Evolutionary conservation across 78 protist species (phyloP), one percentile per base, ranked within the genome.

Genomic region (Dictyostelium firmibasis): DNA sequence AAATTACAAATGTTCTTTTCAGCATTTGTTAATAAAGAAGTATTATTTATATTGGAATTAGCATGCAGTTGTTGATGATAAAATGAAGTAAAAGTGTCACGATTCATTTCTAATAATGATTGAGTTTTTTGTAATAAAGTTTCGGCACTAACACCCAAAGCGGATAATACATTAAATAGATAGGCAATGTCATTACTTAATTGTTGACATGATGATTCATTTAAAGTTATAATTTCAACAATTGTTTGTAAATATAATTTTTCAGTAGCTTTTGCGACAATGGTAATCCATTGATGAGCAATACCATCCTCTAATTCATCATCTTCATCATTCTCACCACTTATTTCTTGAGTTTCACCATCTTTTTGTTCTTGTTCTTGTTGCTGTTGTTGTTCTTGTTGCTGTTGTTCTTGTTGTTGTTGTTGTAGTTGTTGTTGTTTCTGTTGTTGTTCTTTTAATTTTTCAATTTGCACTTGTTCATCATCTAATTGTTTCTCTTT

Each of bases 241-340:
- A 89, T 89, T 8, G 94, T 79, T 60, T 89, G 94, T 4, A 89
- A 85, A 47, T 81, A 89, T 16, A 89, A 50, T 35, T 89, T 89
- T 43, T 89, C 94, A 5, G 94, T 89, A 3, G 94, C 81, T 25
- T 60, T 81, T 18, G 94, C 86, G 0, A 89, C 94, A 29, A 89
- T 14, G 27, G 86, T 25, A 36, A 89, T 89, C 94, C 94, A 89
- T 47, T 89, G 94, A 69, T 89, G 94, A 44, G 94, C 86, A 35
- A 89, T 89, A 43, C 94, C 87, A 69, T 81, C 94, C 0, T 81
- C 50, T 9, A 44, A 57, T 31, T 81, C 86, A 27, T 81, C 44
- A 50, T 86, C 44, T 7, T 84, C 81, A 41, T 67, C 81, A 47
- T 57, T 25, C 2, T 53, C 77, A 9, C 25, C 38, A 36, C 1